Percentiles rank a stretch among this genome's conserved stretches.
phyloP scores from a whole-genome alignment of 2,329 filamentous ascomycete species.

The Phyllosticta citribraziliensis region DNA sequence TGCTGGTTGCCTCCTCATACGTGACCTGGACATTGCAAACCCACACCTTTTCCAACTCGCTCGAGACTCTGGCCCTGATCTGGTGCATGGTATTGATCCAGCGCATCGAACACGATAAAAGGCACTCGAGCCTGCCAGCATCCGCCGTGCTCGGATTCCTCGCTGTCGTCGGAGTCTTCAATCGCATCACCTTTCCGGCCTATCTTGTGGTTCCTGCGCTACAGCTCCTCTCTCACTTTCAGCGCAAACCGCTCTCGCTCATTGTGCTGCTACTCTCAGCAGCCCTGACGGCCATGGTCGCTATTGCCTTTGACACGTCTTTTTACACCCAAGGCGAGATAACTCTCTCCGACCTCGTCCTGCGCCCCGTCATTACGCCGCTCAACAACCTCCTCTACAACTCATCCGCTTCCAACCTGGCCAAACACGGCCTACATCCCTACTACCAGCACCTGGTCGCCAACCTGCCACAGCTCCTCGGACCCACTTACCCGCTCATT shows the following conservation, averaged over 20 bases:
- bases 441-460: conserved; percentile 42
- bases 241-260: conserved; percentile 56
- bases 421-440: conserved; percentile 44
- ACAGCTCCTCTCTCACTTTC: conserved; percentile 75
- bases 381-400: conserved; percentile 46
- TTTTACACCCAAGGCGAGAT: conserved; percentile 61
- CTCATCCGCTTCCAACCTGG: conserved; percentile 37
- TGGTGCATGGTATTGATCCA: conserved; percentile 91
- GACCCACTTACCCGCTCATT: conserved; percentile 40
- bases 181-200: conserved; percentile 92
- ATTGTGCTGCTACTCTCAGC: conserved; percentile 55
- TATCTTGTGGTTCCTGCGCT: conserved; percentile 79
- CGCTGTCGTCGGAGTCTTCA: conserved; percentile 80
- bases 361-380: conserved; percentile 42
- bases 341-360: conserved; percentile 54
- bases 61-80: conserved; percentile 84
- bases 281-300: conserved; percentile 57
- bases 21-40: conserved; percentile 98
- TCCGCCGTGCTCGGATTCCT: conserved; percentile 72
- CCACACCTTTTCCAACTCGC: conserved; percentile 95
- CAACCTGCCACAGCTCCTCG: conserved; percentile 44
- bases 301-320: conserved; percentile 72
- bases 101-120: conserved; percentile 70
- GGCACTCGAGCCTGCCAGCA: conserved; percentile 65
- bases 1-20: conserved; percentile 89